These are phyloP conservation scores for Penicillium verhagenii DNA, from an alignment of 495 filamentous ascomycete genomes.

Conservation along the genomic window DNA sequence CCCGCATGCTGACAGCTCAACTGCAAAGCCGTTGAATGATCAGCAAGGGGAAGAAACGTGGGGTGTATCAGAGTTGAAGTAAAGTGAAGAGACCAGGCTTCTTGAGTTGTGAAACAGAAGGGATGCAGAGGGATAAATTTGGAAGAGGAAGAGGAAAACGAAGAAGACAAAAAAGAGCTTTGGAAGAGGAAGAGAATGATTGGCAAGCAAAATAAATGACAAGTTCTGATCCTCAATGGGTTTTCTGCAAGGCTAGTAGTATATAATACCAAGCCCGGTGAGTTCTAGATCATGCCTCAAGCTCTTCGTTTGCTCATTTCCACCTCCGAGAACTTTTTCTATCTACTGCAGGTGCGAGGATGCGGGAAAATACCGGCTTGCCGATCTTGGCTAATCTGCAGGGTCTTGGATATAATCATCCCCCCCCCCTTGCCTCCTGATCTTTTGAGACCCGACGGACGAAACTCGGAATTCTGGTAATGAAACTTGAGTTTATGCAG, in stretches of 20 bases:
- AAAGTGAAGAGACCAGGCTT: not conserved
- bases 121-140: not conserved
- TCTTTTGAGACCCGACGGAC: no score
- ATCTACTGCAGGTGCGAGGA: slow-evolving; percentile 8
- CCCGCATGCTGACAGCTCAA: slow-evolving; percentile 27
- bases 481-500: not conserved
- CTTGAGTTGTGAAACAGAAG: no score
- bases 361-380: slow-evolving; percentile 20
- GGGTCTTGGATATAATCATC: slow-evolving; percentile 1
- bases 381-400: slow-evolving; percentile 14
- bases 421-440: not conserved
- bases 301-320: no score
- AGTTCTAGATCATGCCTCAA: no score
- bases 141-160: not conserved
- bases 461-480: no score
- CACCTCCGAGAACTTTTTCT: no score
- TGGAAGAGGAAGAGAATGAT: not conserved
- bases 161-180: not conserved
- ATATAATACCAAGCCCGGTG: no score
- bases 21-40: slow-evolving; percentile 1
- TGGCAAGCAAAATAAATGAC: no score
- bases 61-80: not conserved
- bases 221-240: no score
- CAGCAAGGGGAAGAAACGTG: not conserved
- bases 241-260: no score